Conservation (phyloP, 2,329 filamentous ascomycete genomes). For the Massarina eburnea region DNA sequence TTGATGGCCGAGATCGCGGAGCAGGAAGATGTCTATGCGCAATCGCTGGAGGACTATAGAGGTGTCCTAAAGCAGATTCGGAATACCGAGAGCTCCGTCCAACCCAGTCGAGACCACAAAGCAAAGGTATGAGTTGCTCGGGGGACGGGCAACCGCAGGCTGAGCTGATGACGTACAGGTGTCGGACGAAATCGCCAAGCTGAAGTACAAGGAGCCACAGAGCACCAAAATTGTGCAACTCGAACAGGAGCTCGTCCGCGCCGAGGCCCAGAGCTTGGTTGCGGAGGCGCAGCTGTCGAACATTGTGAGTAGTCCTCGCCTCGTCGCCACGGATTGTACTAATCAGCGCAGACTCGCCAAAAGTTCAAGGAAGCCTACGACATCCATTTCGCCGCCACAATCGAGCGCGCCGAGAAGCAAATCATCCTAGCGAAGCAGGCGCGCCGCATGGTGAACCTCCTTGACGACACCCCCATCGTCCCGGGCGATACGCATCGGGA, state of each 20-base stretch:
- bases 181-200: conserved; percentile 84
- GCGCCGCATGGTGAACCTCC: conserved; percentile 76
- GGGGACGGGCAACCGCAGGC: neutral
- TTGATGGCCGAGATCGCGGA: conserved; percentile 90
- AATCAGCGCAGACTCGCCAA: conserved; percentile 72
- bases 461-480: conserved; percentile 88
- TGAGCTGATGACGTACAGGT: conserved; percentile 52
- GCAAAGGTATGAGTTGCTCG: conserved; percentile 57
- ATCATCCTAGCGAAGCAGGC: conserved; percentile 91
- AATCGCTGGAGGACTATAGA: conserved; percentile 83
- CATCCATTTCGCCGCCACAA: conserved; percentile 82
- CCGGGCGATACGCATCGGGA: conserved; percentile 76
- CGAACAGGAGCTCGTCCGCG: conserved; percentile 94
- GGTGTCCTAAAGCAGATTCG: conserved; percentile 84
- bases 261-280: conserved; percentile 93
- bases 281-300: conserved; percentile 97
- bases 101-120: conserved; percentile 86
- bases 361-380: conserved; percentile 96
- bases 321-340: conserved; percentile 9
- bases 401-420: conserved; percentile 96
- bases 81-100: conserved; percentile 93
- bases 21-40: conserved; percentile 86
- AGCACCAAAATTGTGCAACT: conserved; percentile 78
- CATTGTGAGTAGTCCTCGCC: conserved; percentile 62
- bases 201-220: conserved; percentile 90